Conservation (phyloP, 495 filamentous ascomycete species). For the Letharia lupina region DNA sequence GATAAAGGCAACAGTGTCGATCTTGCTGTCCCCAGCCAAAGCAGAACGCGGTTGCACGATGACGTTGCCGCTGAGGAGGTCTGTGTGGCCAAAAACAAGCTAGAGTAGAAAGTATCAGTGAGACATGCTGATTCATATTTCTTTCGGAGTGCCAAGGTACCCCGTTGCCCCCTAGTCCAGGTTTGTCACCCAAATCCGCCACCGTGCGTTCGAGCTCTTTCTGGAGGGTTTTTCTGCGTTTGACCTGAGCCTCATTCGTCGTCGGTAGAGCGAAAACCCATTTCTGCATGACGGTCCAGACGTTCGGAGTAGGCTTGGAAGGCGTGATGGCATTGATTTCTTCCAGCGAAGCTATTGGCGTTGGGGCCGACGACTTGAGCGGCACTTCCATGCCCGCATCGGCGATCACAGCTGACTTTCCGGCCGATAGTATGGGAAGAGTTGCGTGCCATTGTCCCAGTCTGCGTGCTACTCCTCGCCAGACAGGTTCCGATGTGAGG, state of each 20-base stretch:
- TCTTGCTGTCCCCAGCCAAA: conserved; percentile 26
- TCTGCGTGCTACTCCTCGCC: conserved; percentile 70
- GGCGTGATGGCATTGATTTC: conserved; percentile 48
- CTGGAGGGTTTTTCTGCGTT: conserved; percentile 59
- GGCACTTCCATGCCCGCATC: conserved; percentile 27
- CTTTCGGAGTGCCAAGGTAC: conserved; percentile 39
- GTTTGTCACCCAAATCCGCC: conserved; percentile 59
- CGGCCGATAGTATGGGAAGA: conserved; percentile 42
- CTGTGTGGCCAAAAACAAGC: conserved; percentile 91
- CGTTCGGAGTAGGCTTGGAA: conserved; percentile 59
- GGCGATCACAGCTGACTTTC: conserved; percentile 24
- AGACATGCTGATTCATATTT: conserved; percentile 4
- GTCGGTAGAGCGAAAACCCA: conserved; percentile 85
- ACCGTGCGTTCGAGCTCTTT: conserved; percentile 63
- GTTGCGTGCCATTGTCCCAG: conserved; percentile 90
- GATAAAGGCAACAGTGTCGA: conserved; percentile 70
- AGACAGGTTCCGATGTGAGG: conserved; percentile 60
- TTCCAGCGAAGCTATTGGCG: conserved; percentile 3
- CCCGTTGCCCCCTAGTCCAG: conserved; percentile 62
- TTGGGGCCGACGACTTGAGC: conserved; percentile 2
- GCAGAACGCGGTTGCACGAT: conserved; percentile 60
- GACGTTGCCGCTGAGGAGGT: conserved; percentile 90
- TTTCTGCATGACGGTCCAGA: conserved; percentile 92
- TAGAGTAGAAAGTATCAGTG: conserved; percentile 32
- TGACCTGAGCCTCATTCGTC: conserved; percentile 54